phyloP scores from a whole-genome alignment of 192 early-diverging fungal genomes.

The Coemansia sp. region DNA sequence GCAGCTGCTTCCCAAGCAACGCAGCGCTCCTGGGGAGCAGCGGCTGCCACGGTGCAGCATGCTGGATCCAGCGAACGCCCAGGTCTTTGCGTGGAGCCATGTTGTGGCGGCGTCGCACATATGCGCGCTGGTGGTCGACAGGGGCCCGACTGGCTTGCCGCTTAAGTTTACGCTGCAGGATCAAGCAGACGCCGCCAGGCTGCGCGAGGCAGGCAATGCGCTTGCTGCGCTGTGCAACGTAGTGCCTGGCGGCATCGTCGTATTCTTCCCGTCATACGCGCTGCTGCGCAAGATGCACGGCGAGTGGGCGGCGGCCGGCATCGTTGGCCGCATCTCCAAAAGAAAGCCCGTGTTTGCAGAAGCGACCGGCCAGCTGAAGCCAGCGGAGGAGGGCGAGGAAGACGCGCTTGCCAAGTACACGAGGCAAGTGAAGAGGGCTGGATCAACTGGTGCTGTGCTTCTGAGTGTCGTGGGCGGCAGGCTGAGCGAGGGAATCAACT shows the following conservation, averaged over 20 bases:
- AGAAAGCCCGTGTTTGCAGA: conserved; percentile 80
- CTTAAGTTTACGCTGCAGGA: conserved; percentile 68
- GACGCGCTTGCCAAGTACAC: conserved; percentile 65
- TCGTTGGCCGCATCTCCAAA: conserved; percentile 56
- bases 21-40: neutral
- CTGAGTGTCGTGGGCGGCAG: conserved; percentile 91
- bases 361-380: conserved; percentile 51
- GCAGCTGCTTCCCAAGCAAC: conserved; percentile 22
- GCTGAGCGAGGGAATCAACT: conserved; percentile 93
- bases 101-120: conserved; percentile 81
- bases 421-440: conserved; percentile 36
- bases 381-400: conserved; percentile 13
- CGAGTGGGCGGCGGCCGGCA: conserved; percentile 57
- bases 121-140: conserved; percentile 63
- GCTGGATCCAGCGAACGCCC: conserved; percentile 47
- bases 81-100: conserved; percentile 81
- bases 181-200: conserved; percentile 23
- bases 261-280: conserved; percentile 84
- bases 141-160: conserved; percentile 64
- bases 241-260: conserved; percentile 83
- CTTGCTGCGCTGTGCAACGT: conserved; percentile 73
- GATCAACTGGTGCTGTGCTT: conserved; percentile 69
- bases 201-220: conserved; percentile 72
- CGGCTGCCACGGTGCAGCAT: neutral
- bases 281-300: conserved; percentile 67